Evolutionary conservation across 352 stramenopile species (phyloP).

Genomic region (Phytopythium mirpurense): DNA sequence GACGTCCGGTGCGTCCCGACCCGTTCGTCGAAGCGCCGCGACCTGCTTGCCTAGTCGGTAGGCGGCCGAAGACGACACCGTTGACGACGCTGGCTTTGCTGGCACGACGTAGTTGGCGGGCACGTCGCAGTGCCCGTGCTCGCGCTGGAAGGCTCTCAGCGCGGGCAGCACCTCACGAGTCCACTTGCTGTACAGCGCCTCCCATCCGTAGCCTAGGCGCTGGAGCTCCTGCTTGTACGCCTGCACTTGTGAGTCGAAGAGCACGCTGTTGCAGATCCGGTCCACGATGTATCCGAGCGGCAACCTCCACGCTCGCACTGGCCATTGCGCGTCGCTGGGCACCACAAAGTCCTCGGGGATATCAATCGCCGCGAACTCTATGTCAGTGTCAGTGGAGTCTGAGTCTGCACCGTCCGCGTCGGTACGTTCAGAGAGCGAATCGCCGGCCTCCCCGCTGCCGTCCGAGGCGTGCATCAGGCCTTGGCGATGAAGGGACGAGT

Average conservation of each 20-base stretch:
- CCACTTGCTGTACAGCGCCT: slow-evolving; percentile 57
- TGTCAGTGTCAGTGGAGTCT: background rate
- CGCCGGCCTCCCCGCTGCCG: background rate
- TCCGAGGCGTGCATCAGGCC: background rate
- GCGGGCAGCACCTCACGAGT: slow-evolving; percentile 51
- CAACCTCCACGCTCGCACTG: slow-evolving; percentile 24
- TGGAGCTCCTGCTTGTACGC: slow-evolving; percentile 32
- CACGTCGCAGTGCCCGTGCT: slow-evolving; percentile 88
- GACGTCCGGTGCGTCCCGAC: slow-evolving; percentile 33
- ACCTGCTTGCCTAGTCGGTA: slow-evolving; percentile 87
- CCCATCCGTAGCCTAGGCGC: slow-evolving; percentile 50
- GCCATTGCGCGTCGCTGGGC: slow-evolving; percentile 43
- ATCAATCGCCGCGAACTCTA: slow-evolving; percentile 13
- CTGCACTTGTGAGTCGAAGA: slow-evolving; percentile 43
- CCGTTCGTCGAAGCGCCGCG: slow-evolving; percentile 42
- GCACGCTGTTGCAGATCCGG: slow-evolving; percentile 26
- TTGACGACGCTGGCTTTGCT: background rate
- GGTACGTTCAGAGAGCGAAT: background rate
- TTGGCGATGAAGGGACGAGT: slow-evolving; percentile 12
- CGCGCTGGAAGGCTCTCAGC: slow-evolving; percentile 70
- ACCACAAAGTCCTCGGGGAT: slow-evolving; percentile 55
- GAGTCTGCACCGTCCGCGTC: background rate
- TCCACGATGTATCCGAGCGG: slow-evolving; percentile 55
- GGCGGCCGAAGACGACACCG: slow-evolving; percentile 6
- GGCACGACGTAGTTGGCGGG: slow-evolving; percentile 60